Evolutionary conservation across 768 basidiomycete genomes (phyloP).

Genomic region (Termitomyces sp.): DNA sequence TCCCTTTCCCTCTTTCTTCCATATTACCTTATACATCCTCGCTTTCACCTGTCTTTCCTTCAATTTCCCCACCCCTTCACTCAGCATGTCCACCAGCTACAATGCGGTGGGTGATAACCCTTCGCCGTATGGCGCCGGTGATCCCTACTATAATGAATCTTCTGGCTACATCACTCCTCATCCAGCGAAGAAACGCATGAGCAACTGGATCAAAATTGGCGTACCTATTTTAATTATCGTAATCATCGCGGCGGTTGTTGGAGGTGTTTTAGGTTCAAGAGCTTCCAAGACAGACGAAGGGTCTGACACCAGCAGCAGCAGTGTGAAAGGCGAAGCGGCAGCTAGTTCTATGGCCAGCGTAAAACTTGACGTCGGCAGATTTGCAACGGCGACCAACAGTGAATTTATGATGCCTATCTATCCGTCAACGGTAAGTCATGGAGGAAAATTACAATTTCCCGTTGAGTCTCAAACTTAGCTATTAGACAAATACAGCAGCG

Average conservation of each 20-base stretch:
- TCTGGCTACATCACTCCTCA: slow-evolving; percentile 61
- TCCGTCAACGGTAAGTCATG: slow-evolving; percentile 75
- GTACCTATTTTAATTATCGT: slow-evolving; percentile 60
- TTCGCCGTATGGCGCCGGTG: slow-evolving; percentile 44
- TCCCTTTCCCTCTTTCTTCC: neutral
- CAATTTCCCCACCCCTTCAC: slow-evolving; percentile 7
- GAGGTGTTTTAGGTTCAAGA: slow-evolving; percentile 72
- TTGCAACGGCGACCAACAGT: slow-evolving; percentile 74
- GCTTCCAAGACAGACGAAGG: slow-evolving; percentile 32
- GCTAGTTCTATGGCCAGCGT: slow-evolving; percentile 53
- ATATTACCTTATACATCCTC: slow-evolving; percentile 12
- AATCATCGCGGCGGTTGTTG: slow-evolving; percentile 64
- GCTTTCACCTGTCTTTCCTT: slow-evolving; percentile 17
- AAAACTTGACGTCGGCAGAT: slow-evolving; percentile 58
- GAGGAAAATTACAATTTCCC: neutral
- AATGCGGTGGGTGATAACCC: slow-evolving; percentile 17
- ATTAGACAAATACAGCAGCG: slow-evolving; percentile 68
- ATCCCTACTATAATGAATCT: slow-evolving; percentile 66
- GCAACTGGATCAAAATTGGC: slow-evolving; percentile 74
- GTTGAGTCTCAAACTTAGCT: neutral
- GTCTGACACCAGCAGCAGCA: slow-evolving; percentile 22
- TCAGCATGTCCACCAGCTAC: slow-evolving; percentile 30
- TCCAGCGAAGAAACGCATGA: slow-evolving; percentile 44
- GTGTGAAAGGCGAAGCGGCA: slow-evolving; percentile 33
- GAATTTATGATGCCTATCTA: slow-evolving; percentile 80